phyloP scores from a whole-genome alignment of 1,139 yeast species.

The Nakaseomyces delphensis region DNA sequence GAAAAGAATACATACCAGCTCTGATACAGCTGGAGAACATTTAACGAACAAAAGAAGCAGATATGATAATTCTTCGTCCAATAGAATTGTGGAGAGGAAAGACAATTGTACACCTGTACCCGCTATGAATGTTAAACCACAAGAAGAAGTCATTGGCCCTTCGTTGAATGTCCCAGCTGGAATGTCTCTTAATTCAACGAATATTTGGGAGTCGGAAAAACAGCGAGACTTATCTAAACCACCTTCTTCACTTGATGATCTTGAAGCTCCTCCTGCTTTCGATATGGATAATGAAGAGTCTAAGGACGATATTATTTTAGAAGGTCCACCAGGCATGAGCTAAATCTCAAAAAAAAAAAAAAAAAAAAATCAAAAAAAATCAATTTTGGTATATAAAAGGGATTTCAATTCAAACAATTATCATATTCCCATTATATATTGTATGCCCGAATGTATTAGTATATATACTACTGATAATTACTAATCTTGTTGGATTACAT shows the following conservation, averaged over 20 bases:
- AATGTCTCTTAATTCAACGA: not conserved
- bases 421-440: not conserved
- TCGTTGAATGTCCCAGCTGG: conserved; percentile 13
- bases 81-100: not conserved
- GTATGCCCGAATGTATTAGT: no score
- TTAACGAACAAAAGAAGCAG: not conserved
- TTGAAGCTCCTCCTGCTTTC: conserved; percentile 8
- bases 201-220: not conserved
- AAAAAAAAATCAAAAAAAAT: no score
- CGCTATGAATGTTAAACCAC: no score
- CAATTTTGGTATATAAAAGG: no score
- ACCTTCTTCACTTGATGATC: conserved; percentile 9
- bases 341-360: not conserved
- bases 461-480: not conserved
- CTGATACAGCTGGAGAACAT: not conserved
- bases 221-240: not conserved
- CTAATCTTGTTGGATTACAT: not conserved
- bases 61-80: not conserved
- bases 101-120: not conserved
- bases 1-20: not conserved
- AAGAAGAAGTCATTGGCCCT: conserved; percentile 4
- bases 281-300: not conserved
- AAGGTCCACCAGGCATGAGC: conserved; percentile 1
- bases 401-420: not conserved
- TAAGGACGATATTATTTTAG: not conserved